Base-by-base conservation (phyloP, 495 filamentous ascomycete species). In the Entonaema liquescens region DNA sequence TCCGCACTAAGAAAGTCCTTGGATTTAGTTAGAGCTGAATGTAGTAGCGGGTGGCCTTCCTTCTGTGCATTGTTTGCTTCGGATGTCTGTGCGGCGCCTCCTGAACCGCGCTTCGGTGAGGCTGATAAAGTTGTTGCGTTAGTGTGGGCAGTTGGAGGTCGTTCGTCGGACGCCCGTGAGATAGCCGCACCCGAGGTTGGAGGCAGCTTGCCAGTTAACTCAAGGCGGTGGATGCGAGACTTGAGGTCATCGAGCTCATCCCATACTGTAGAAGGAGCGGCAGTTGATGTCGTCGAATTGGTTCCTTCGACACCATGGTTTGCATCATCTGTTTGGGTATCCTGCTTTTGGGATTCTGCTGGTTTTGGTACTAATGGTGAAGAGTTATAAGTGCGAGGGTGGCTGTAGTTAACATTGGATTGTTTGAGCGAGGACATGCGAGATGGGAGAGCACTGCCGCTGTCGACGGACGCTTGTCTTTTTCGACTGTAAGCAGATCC, bases 221-320 rank as follows among this genome's bases (percentile, higher is more conserved):
- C 95, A n/a, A 99, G 85, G 52, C 92, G 92, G 65, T 91, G 89
- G 68, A 99, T 97, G 21, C 96, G 89, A 9, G 93, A 95, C 76
- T 98, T 99, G 12, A 99, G 81, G 59, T 98, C 96, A 71, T 99
- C 95, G 19, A 99, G 81, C 79, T 99, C 95, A 77, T 99, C 95
- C 96, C 96, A 99, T 9, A 99, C 92, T 0, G 93, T 96, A 2
- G 95, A 97, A 21, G 94, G 91, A 8, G 93, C 93, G 2, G 89
- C 93, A 0, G 92, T 93, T 0, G 95, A 98, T 23, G 89, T 83
- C 0, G 92, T 93, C 0, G 94, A 97, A 65, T 92, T 92, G 2
- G 93, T 94, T 55, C 84, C 88, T 57, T 90, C 89, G 8, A 83
- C 77, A 8, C 74, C 79, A 57, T 80, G 76, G 31, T 68, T 71